Percentiles rank a stretch among this genome's conserved stretches.
phyloP scores from a whole-genome alignment of 2,329 filamentous ascomycete genomes.

The Stemphylium lycopersici region DNA sequence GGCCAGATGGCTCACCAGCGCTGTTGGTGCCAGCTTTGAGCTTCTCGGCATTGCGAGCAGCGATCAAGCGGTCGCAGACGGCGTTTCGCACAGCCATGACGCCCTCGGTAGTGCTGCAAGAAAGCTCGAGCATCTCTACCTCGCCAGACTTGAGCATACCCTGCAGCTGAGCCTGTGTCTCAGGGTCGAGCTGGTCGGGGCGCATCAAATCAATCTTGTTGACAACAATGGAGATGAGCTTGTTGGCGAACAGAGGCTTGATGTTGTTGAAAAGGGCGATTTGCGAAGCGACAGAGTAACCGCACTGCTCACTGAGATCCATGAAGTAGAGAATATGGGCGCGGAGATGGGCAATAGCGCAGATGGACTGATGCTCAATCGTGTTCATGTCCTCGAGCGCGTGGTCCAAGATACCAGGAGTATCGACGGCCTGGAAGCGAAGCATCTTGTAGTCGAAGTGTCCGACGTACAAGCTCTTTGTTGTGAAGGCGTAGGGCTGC shows the following conservation, averaged over 20 bases:
- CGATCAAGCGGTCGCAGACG: conserved; percentile 89
- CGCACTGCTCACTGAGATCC: conserved; percentile 96
- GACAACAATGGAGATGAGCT: conserved; percentile 93
- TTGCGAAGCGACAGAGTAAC: conserved; percentile 90
- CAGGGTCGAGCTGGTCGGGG: conserved; percentile 83
- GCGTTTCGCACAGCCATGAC: conserved; percentile 95
- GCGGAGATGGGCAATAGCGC: conserved; percentile 93
- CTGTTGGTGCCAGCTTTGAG: conserved; percentile 85
- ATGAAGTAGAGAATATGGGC: conserved; percentile 98
- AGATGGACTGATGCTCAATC: conserved; percentile 99
- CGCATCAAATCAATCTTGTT: conserved; percentile 97
- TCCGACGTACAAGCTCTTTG: conserved; percentile 94
- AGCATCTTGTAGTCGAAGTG: conserved; percentile 98
- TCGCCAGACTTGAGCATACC: conserved; percentile 82
- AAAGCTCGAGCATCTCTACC: conserved; percentile 90
- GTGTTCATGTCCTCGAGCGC: conserved; percentile 98
- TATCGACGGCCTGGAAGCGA: conserved; percentile 92
- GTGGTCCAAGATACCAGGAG: conserved; percentile 96
- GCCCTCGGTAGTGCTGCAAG: conserved; percentile 93
- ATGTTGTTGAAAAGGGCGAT: conserved; percentile 92
- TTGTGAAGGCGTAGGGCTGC: conserved; percentile 98
- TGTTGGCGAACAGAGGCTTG: conserved; percentile 95
- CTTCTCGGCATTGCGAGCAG: conserved; percentile 93
- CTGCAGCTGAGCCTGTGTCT: conserved; percentile 78
- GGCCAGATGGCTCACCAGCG: conserved; percentile 74